Evolutionary conservation across 2,329 filamentous ascomycete species (phyloP), one percentile per base, ranked within the genome.

Genomic region (Onygena corvina): DNA sequence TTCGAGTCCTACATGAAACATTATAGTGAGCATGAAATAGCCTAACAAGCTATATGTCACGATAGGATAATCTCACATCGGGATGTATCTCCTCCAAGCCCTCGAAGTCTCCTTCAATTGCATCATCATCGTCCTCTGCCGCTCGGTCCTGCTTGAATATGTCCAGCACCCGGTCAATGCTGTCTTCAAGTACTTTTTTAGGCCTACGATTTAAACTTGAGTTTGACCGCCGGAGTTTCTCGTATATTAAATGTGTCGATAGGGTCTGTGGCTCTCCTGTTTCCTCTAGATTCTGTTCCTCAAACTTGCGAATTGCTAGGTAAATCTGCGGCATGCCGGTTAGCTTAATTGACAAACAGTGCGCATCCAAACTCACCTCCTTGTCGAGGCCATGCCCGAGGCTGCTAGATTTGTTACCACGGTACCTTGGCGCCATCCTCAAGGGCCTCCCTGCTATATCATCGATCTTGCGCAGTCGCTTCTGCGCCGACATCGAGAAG

Each of bases 131-230:
- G 47, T 75, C 76, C 20, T 76, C 75, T 42, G 71, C 75, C 11
- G 71, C 64, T 52, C 81, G 76, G 56, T 86, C 79, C 55, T 74
- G 70, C 49, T 81, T 83, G 3, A 90, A 71, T 14, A 87, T 79
- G 5, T 81, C 77, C 12, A 95, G 69, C 0, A 89, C 86, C 5
- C 86, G 75, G 53, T 94, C 87, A 54, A 96, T 86, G 30, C 84
- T 83, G 54, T 92, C 85, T 63, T 94, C 86, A 1, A 96, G 69
- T 0, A 83, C 73, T 53, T 81, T 82, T 65, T 92, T 94, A 33
- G 86, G 87, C 56, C 84, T 80, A 18, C 92, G 75, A 54, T 85
- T 86, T 18, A 96, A 68, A 48, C 84, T 88, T 0, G 88, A 94
- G 63, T 95, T 95, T 11, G 88, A 94, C 46, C 73, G 71, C 58